Conservation (phyloP, 2,329 filamentous ascomycete genomes). For the Domatiomyces globalis region DNA sequence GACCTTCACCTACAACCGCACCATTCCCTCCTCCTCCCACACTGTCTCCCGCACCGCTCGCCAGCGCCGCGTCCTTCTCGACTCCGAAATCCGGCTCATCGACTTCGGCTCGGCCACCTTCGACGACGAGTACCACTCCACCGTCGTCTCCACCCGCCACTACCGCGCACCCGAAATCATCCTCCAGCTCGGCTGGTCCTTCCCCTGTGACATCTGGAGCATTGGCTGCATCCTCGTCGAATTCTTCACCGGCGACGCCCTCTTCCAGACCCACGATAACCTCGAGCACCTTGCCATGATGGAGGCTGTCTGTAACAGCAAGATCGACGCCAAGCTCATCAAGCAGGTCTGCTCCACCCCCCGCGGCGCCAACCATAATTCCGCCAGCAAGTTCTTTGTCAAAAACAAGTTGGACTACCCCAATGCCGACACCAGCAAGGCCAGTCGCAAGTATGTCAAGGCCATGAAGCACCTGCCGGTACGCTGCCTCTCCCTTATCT, state of each 20-base stretch:
- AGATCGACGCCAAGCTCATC: constrained; percentile 42
- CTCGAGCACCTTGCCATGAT: constrained; percentile 57
- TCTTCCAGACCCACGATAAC: constrained; percentile 57
- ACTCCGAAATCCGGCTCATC: constrained; percentile 53
- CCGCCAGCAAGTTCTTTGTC: constrained; percentile 45
- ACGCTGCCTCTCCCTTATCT: constrained; percentile 20
- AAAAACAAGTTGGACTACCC: constrained; percentile 48
- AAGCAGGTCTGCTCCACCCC: constrained; percentile 37
- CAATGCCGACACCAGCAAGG: constrained; percentile 47
- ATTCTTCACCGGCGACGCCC: constrained; percentile 53
- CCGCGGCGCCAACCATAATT: constrained; percentile 36
- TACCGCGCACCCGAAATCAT: constrained; percentile 56
- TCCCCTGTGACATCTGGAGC: constrained; percentile 56
- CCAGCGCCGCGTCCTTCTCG: constrained; percentile 48
- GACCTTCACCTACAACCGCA: constrained; percentile 55
- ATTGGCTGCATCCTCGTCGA: constrained; percentile 55
- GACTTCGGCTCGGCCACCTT: constrained; percentile 56
- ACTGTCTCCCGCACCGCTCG: constrained; percentile 43
- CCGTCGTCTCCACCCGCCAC: constrained; percentile 52
- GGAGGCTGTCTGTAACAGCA: constrained; percentile 46
- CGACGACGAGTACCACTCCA: constrained; percentile 55
- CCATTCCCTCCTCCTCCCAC: constrained; percentile 50
- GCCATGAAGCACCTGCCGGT: constrained; percentile 52
- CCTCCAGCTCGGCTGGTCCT: constrained; percentile 53
- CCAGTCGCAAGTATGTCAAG: constrained; percentile 51